Evolutionary conservation across 352 stramenopile species (phyloP).

Genomic region (Globisporangium cederbergense): DNA sequence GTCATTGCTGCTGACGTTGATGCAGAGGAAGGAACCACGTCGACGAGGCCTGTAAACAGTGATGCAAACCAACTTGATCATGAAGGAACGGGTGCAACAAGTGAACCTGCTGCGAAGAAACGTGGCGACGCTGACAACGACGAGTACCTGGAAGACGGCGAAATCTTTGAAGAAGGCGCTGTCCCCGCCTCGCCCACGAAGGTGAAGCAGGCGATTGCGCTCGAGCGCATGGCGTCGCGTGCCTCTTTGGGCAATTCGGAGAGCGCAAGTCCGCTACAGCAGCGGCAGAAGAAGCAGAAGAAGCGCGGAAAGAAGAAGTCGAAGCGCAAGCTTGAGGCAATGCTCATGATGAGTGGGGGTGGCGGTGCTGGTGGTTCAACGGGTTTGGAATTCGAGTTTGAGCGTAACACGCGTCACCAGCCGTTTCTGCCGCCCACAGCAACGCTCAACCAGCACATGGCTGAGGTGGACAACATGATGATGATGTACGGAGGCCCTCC

Average conservation of each 20-base stretch:
- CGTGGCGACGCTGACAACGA: constrained; percentile 2
- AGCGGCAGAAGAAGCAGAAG: constrained; percentile 55
- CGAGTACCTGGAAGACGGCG: constrained; percentile 60
- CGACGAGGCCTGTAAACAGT: background rate
- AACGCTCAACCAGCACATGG: constrained; percentile 3
- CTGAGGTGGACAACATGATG: background rate
- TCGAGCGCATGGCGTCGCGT: constrained; percentile 23
- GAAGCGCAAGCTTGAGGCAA: constrained; percentile 69
- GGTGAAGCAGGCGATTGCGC: constrained; percentile 38
- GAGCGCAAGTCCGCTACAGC: constrained; percentile 1
- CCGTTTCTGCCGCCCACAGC: constrained; percentile 12
- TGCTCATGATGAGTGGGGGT: constrained; percentile 28
- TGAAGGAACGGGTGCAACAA: background rate
- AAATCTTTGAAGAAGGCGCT: constrained; percentile 68
- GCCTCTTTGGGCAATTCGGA: constrained; percentile 15
- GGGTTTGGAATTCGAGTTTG: constrained; percentile 19
- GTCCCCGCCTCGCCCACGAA: constrained; percentile 28
- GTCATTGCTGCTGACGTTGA: background rate
- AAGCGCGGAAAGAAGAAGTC: constrained; percentile 75
- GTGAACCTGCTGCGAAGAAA: constrained; percentile 2
- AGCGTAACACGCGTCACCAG: constrained; percentile 33
- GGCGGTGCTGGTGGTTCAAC: background rate
- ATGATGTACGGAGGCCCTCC: constrained; percentile 13
- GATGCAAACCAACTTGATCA: background rate
- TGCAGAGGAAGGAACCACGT: background rate